Conservation (phyloP, 2,329 filamentous ascomycete species). For the Alternaria rosae region DNA sequence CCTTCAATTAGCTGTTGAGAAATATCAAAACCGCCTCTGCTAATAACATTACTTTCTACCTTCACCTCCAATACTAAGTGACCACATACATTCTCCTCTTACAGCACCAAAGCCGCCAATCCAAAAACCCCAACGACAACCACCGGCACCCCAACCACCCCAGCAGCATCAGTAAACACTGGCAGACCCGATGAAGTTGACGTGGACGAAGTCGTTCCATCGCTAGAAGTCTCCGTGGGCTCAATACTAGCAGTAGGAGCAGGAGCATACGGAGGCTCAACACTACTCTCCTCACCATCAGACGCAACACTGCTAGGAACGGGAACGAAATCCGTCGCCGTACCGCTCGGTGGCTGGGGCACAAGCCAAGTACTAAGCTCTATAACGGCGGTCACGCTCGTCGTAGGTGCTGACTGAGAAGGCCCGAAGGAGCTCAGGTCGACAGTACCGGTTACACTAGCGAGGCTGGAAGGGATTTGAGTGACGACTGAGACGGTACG, state of each 20-base stretch:
- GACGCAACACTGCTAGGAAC: not conserved
- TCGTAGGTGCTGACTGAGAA: not conserved
- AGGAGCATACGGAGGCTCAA: slow-evolving; percentile 10
- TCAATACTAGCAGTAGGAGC: slow-evolving; percentile 15
- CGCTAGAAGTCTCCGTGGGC: slow-evolving; percentile 6
- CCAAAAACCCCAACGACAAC: slow-evolving; percentile 27
- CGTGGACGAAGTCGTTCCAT: slow-evolving; percentile 8
- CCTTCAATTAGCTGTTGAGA: not conserved
- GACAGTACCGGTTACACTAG: not conserved
- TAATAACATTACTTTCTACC: not conserved
- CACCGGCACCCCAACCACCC: slow-evolving; percentile 19
- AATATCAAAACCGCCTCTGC: not conserved
- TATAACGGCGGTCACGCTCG: not conserved
- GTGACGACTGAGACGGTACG: slow-evolving; percentile 1
- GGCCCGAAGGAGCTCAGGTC: not conserved
- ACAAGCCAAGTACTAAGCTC: not conserved
- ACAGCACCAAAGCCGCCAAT: slow-evolving; percentile 29
- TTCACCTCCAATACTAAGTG: too few species aligned
- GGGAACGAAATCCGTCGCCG: not conserved
- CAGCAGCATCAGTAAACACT: slow-evolving; percentile 31
- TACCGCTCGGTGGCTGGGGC: not conserved
- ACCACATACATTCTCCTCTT: not conserved
- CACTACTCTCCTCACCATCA: not conserved
- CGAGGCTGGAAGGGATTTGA: not conserved
- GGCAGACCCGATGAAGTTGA: slow-evolving; percentile 10